Evolutionary conservation across 1,284 basidiomycete species (phyloP).

Genomic region (Nidula niveotomentosa): DNA sequence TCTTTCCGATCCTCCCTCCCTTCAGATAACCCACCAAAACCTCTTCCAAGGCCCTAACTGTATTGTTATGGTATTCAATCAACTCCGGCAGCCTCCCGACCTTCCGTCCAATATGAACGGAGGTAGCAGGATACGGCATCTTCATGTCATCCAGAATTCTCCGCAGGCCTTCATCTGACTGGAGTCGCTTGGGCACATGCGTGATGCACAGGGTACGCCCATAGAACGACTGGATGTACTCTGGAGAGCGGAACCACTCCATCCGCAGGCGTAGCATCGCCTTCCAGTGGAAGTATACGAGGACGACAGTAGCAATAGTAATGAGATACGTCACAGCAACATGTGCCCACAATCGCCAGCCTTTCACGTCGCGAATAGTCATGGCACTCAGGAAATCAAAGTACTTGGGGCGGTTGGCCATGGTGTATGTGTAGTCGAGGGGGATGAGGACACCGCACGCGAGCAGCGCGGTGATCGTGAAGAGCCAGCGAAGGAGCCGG

Average conservation of each 20-base stretch:
- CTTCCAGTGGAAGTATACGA: slow-evolving; percentile 74
- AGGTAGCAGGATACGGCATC: slow-evolving; percentile 82
- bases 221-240: slow-evolving; percentile 76
- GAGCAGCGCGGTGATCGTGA: slow-evolving; percentile 65
- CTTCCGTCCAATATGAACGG: slow-evolving; percentile 78
- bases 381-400: slow-evolving; percentile 72
- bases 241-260: slow-evolving; percentile 75
- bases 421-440: slow-evolving; percentile 62
- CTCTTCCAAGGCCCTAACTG: slow-evolving; percentile 82
- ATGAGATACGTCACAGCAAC: slow-evolving; percentile 76
- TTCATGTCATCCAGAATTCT: slow-evolving; percentile 71
- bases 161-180: slow-evolving; percentile 76
- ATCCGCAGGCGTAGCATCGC: slow-evolving; percentile 69
- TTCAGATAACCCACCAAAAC: slow-evolving; percentile 86
- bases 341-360: slow-evolving; percentile 71
- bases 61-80: slow-evolving; percentile 84
- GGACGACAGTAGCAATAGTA: slow-evolving; percentile 62
- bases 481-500: slow-evolving; percentile 83
- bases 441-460: slow-evolving; percentile 81
- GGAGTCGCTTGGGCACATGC: slow-evolving; percentile 71
- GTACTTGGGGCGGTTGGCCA: slow-evolving; percentile 44
- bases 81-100: slow-evolving; percentile 77
- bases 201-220: slow-evolving; percentile 78
- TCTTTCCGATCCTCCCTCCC: slow-evolving; percentile 69
- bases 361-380: slow-evolving; percentile 76